Percentiles rank a stretch among this genome's conserved stretches.
Conservation (phyloP, 1,284 basidiomycete species). For the Microbotryum lychnidis-dioicae region DNA sequence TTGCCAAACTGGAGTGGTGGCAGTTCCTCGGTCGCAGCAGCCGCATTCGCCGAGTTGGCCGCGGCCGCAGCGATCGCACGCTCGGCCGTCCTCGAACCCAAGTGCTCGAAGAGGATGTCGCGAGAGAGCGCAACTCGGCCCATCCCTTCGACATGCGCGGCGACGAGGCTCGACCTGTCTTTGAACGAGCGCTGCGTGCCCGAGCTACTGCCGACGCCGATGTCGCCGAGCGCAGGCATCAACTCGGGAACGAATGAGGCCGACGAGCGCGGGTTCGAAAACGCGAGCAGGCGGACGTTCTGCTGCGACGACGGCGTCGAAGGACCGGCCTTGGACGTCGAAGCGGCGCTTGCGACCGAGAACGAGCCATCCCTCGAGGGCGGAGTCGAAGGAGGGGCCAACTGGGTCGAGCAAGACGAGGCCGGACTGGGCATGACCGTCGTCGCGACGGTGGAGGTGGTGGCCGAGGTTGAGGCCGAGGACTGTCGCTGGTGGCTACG, state of each 20-base stretch:
- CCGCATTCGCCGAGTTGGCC: background rate
- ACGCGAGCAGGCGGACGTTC: background rate
- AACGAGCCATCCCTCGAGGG: background rate
- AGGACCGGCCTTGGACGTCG: background rate
- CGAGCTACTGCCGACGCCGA: background rate
- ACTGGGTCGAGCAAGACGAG: conserved; percentile 3
- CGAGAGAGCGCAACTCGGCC: conserved; percentile 29
- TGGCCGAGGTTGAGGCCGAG: conserved; percentile 3
- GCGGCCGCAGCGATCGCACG: conserved; percentile 11
- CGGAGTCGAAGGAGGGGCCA: background rate
- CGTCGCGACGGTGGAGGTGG: background rate
- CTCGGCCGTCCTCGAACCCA: conserved; percentile 8
- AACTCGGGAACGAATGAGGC: background rate
- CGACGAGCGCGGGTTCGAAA: background rate
- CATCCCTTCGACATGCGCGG: conserved; percentile 25
- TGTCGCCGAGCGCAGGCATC: background rate
- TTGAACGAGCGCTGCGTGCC: no score
- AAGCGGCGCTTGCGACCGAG: background rate
- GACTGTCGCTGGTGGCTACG: conserved; percentile 1
- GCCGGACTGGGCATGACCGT: background rate
- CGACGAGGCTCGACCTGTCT: conserved; percentile 12
- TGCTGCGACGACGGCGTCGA: background rate
- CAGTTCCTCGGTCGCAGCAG: no score
- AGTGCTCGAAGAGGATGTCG: conserved; percentile 9
- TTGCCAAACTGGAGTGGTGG: no score